Conservation (phyloP, 148 eudicot genomes). For the Euryodendron excelsum region DNA sequence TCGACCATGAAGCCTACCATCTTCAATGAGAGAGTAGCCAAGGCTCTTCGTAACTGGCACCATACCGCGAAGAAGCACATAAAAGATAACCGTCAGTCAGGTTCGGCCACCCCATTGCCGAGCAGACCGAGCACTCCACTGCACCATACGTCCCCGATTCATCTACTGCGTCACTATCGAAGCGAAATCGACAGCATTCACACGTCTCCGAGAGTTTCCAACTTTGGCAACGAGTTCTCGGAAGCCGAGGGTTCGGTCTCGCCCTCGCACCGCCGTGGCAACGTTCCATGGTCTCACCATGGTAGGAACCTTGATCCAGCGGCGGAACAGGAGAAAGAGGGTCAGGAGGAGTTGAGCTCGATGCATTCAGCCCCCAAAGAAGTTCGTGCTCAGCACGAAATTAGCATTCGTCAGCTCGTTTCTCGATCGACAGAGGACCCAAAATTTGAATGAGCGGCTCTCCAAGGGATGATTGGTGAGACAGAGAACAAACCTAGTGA, state of each 20-base stretch:
- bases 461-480: no score
- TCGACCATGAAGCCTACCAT: slow-evolving; percentile 54
- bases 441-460: background rate
- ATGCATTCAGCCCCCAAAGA: background rate
- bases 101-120: slow-evolving; percentile 17
- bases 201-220: slow-evolving; percentile 11
- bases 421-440: background rate
- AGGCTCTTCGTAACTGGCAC: slow-evolving; percentile 47
- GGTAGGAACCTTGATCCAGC: background rate
- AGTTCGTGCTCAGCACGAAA: background rate
- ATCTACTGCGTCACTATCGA: slow-evolving; percentile 11
- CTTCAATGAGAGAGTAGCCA: slow-evolving; percentile 45
- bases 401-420: background rate
- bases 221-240: background rate
- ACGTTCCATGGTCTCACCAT: background rate
- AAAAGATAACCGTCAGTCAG: slow-evolving; percentile 16
- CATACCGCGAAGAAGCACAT: slow-evolving; percentile 36
- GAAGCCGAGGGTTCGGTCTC: background rate
- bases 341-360: background rate
- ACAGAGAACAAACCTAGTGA: no score
- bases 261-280: background rate
- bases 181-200: slow-evolving; percentile 17
- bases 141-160: slow-evolving; percentile 19
- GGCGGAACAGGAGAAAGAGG: background rate
- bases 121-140: slow-evolving; percentile 28